A percentile compares a stretch with the other conserved stretches of the same genome.
Evolutionary conservation across 2,329 filamentous ascomycete species (phyloP).

Genomic region (Coniochaeta ligniaria): DNA sequence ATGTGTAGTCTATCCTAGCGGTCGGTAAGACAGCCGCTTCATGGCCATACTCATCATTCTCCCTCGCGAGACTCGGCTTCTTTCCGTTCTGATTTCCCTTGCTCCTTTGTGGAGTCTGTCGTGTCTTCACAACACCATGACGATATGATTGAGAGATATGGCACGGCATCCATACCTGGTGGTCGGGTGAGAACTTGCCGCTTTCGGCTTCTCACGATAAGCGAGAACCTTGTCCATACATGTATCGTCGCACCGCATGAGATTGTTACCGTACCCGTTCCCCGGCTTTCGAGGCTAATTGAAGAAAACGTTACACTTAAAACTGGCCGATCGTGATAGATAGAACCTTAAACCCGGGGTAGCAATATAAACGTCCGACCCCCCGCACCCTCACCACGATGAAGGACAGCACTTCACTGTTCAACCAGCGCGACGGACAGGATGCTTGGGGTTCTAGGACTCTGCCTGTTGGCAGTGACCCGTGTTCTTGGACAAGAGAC

Average conservation of each 20-base stretch:
- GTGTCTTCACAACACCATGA: not conserved
- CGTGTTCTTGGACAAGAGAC: conserved; percentile 20
- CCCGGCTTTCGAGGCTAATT: not conserved
- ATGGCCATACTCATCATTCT: not conserved
- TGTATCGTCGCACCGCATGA: not conserved
- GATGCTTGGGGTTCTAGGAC: not conserved
- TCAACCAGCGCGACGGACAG: not conserved
- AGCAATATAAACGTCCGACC: not conserved
- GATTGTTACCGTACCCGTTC: not conserved
- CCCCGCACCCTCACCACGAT: not conserved
- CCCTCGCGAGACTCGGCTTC: not conserved
- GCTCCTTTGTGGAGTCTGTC: not conserved
- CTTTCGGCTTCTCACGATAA: not conserved
- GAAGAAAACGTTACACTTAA: not conserved
- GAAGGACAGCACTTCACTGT: not conserved
- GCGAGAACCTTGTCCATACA: not conserved
- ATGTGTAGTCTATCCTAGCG: too few species aligned
- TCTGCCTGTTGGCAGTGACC: not conserved
- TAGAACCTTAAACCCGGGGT: not conserved
- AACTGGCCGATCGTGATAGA: not conserved
- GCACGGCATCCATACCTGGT: not conserved
- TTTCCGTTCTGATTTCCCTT: not conserved
- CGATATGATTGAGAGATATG: not conserved
- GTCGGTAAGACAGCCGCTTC: too few species aligned
- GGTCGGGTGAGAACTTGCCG: not conserved